phyloP scores from a whole-genome alignment of 2,329 filamentous ascomycete species.

The Calonectria multiphialidica region DNA sequence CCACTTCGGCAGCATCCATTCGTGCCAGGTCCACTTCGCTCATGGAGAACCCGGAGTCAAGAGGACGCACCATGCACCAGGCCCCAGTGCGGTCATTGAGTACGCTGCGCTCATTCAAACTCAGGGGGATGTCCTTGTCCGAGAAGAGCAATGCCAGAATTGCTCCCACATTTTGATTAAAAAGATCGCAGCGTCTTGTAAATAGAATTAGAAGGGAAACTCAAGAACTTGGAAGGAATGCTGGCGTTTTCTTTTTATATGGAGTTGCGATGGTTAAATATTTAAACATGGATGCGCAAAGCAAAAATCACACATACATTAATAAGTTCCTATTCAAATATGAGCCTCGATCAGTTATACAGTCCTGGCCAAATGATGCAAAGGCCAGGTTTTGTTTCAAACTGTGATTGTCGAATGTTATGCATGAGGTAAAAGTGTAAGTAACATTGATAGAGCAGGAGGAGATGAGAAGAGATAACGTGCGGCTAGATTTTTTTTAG shows the following conservation, averaged over 20 bases:
- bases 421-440: too few relatives aligned
- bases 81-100: constrained; percentile 22
- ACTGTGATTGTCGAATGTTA: too few relatives aligned
- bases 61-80: neutral
- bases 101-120: constrained; percentile 31
- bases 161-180: neutral
- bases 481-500: too few relatives aligned
- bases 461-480: too few relatives aligned
- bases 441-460: too few relatives aligned
- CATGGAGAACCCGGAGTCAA: constrained; percentile 11
- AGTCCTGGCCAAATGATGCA: too few relatives aligned
- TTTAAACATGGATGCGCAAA: too few relatives aligned
- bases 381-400: too few relatives aligned
- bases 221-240: neutral
- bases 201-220: neutral
- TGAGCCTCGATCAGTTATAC: too few relatives aligned
- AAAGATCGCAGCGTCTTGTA: neutral
- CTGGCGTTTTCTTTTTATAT: neutral
- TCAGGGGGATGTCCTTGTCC: constrained; percentile 30
- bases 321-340: too few relatives aligned
- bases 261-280: neutral
- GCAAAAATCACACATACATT: too few relatives aligned
- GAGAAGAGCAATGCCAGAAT: constrained; percentile 17
- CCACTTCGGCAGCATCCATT: neutral
- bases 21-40: constrained; percentile 16